Base-by-base conservation (phyloP, 768 basidiomycete genomes). In the Lenzites betulinus region DNA sequence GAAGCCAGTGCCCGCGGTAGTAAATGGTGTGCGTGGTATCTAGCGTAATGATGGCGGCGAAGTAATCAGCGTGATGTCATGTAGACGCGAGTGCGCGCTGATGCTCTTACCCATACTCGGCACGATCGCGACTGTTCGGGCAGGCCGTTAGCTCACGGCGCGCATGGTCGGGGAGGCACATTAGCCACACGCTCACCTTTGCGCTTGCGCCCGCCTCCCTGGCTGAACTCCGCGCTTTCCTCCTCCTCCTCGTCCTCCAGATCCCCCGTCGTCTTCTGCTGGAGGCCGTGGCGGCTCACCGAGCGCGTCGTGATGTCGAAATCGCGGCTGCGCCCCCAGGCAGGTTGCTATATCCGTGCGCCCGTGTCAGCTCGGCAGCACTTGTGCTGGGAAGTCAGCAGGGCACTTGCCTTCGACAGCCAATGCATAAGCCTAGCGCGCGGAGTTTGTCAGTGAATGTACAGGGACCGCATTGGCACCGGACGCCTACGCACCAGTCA, bases 11-110 rank as follows among this genome's bases (percentile, higher is more conserved):
- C 51, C 92, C 92, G 69, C 84, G 85, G 79, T 93, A 93, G 78
- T 90, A 93, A 58, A 93, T 92, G 16, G 90, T 93, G 71, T 93
- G 92, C 7, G 89, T 92, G 0, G 90, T 92, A 69, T 93, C 92
- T 92, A 51, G 68, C 42, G 56, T 50, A 55, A 47, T 55, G 56
- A 33, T 60, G 59, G 38, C 58, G 47, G 48, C n/a, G n/a, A n/a
- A 49, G 48, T 25, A 52, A 58, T 58, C 38, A 58, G 52, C 44
- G 48, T 56, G 60, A 66, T 61, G 62, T 67, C 61, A 65, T 55
- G 23, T 46, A 43, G 22, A 46, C 41, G 53, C 54, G 58, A 15
- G 51, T 12, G n/a, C 35, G 47, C 18, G 52, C 51, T 42, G 43
- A 54, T 25, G 47, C 58, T 73, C 81, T 64, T 71, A 90, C 90